These are phyloP conservation scores for Rhizopogon vinicolor DNA, from an alignment of 768 basidiomycete species.

Conservation along the genomic window DNA sequence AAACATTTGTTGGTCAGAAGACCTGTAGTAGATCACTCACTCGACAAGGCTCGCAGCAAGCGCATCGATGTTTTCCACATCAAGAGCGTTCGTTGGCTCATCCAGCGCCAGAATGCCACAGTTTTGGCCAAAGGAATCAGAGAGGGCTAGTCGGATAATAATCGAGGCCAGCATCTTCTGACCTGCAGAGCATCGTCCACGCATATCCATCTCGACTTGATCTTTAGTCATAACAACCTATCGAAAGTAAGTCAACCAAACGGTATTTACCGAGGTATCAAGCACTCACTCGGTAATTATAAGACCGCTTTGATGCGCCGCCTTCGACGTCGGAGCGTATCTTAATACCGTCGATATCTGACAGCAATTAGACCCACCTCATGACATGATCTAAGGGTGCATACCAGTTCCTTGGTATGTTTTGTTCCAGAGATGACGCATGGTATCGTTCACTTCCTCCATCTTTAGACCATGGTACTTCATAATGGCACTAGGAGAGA, in stretches of 20 bases:
- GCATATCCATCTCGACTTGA: constrained; percentile 99
- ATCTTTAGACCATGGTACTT: constrained; percentile 96
- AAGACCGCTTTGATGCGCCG: constrained; percentile 83
- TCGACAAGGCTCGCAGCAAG: constrained; percentile 88
- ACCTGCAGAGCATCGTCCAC: constrained; percentile 95
- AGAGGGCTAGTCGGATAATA: constrained; percentile 94
- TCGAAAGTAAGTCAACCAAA: constrained; percentile 10
- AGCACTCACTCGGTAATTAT: constrained; percentile 85
- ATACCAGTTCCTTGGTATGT: constrained; percentile 97
- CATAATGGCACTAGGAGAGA: constrained; percentile 82
- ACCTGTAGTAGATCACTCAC: constrained; percentile 42
- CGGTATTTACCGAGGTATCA: constrained; percentile 1
- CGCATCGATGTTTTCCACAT: constrained; percentile 94
- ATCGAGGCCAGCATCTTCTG: constrained; percentile 99
- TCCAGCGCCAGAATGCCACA: constrained; percentile 97
- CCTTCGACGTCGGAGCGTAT: constrained; percentile 94
- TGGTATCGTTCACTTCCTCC: constrained; percentile 99
- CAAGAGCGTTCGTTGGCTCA: constrained; percentile 96
- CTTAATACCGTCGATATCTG: constrained; percentile 97
- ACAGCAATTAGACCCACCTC: constrained; percentile 6
- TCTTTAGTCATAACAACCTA: constrained; percentile 99
- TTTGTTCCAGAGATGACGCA: constrained; percentile 97
- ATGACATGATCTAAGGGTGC: constrained; percentile 16
- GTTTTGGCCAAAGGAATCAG: constrained; percentile 96
- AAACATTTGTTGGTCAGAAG: background rate